These are phyloP conservation scores for Thielaviopsis punctulata DNA, from an alignment of 2,329 filamentous ascomycete species.

Conservation along the genomic window DNA sequence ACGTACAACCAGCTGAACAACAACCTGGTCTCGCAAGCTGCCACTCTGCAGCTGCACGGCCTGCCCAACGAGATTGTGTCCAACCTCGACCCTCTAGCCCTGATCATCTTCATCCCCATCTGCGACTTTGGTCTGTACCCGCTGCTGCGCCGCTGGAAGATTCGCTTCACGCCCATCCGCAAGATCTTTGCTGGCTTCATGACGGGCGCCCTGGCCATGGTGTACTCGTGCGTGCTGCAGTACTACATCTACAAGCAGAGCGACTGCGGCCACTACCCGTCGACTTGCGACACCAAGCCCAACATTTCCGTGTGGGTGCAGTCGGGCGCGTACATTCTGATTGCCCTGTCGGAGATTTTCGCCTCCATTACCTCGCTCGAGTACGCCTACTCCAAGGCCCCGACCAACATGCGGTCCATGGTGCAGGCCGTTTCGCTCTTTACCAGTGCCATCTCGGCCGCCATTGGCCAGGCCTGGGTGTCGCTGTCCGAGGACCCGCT, in stretches of 20 bases:
- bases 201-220: constrained; percentile 41
- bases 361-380: constrained; percentile 43
- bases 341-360: constrained; percentile 32
- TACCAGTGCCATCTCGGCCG: constrained; percentile 49
- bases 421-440: constrained; percentile 53
- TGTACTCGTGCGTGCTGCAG: constrained; percentile 35
- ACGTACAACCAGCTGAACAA: constrained; percentile 35
- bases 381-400: constrained; percentile 62
- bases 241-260: constrained; percentile 47
- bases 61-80: constrained; percentile 62
- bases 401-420: constrained; percentile 58
- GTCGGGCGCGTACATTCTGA: constrained; percentile 30
- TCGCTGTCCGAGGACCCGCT: constrained; percentile 38
- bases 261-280: constrained; percentile 33
- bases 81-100: constrained; percentile 56
- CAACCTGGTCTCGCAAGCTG: constrained; percentile 45
- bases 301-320: constrained; percentile 47
- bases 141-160: constrained; percentile 40
- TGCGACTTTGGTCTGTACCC: constrained; percentile 54
- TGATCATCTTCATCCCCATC: constrained; percentile 59
- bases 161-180: constrained; percentile 58
- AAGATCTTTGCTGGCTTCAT: constrained; percentile 56
- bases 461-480: constrained; percentile 43
- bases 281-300: constrained; percentile 23
- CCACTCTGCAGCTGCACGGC: constrained; percentile 47